Evolutionary conservation across 1,139 yeast species (phyloP), one percentile per base, ranked within the genome.

Genomic region (Debaryomycetaceae sp.): DNA sequence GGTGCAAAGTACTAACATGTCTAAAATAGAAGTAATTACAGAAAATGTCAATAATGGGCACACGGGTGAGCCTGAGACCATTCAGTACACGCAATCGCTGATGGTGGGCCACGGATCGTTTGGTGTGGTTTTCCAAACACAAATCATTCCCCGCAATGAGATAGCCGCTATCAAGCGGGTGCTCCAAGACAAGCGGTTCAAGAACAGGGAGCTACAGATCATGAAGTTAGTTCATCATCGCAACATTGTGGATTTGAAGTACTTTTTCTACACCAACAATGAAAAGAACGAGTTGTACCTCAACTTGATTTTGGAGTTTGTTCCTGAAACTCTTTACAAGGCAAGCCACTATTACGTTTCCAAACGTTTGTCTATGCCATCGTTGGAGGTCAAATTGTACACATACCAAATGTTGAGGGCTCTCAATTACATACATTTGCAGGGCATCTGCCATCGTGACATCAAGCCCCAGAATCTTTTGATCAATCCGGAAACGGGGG

Each of bases 31-130:
- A 54, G 70, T 81, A 42, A 73, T 83, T 38, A 75, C 81, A 37
- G 91, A 85, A 59, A 79, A 77, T 45, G 95, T 83, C 46, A 81
- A 78, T 53, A 85, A 83, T 53, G 92, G 94, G 38, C 82, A 76
- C 53, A 79, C 85, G 15, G 91, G 87, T 43, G 83, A 79, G 49
- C 55, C 71, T 31, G 73, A 73, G 42, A 76, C 76, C 41, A 72
- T 87, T 43, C 78, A 77, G 46, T 86, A 84, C 65, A 79, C 87
- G 26, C 87, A 83, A 56, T 78, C 81, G 42, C 81, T 87, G 55
- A 91, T 91, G 74, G 95, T 91, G 38, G 98, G 98, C 14, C 95
- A 88, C 63, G 98, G 98, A 13, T 89, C 98, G 16, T 92, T 92
- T 69, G 98, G 98, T 5, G 92, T 89, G 28, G 98, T 92, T 22